Conservation (phyloP, 345 rosid genomes). For the Syzygium aqueum region DNA sequence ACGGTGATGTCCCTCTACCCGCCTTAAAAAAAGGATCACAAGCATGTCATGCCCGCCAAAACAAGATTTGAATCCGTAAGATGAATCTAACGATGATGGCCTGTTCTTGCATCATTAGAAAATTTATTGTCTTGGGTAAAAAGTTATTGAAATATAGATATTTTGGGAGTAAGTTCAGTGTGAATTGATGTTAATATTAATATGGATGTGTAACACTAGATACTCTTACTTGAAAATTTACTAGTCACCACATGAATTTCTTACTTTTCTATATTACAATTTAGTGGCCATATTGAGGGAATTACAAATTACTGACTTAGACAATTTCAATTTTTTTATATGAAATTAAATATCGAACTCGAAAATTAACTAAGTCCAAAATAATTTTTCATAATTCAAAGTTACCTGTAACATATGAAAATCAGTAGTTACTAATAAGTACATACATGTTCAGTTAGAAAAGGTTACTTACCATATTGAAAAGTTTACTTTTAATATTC, state of each 20-base stretch:
- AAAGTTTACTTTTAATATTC: background rate
- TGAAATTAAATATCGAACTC: background rate
- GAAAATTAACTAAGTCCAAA: background rate
- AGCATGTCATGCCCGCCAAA: background rate
- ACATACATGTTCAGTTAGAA: fast-evolving
- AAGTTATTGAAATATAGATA: background rate
- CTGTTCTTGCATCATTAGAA: background rate
- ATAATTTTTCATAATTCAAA: background rate
- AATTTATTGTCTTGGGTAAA: background rate
- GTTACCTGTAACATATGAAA: background rate
- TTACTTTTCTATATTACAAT: background rate
- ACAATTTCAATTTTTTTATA: background rate
- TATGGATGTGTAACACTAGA: background rate
- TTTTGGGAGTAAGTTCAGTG: background rate
- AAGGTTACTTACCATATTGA: background rate
- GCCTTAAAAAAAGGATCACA: background rate
- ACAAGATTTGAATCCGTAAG: background rate
- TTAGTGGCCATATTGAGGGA: background rate
- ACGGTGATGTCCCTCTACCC: background rate
- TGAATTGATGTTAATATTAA: background rate
- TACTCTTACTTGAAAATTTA: background rate
- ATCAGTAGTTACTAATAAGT: background rate
- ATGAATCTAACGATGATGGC: background rate
- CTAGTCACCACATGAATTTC: background rate
- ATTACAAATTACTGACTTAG: background rate